Percentiles rank a stretch among this genome's conserved stretches.
Conservation (phyloP, 2,329 filamentous ascomycete species). For the Plenodomus lindquistii region DNA sequence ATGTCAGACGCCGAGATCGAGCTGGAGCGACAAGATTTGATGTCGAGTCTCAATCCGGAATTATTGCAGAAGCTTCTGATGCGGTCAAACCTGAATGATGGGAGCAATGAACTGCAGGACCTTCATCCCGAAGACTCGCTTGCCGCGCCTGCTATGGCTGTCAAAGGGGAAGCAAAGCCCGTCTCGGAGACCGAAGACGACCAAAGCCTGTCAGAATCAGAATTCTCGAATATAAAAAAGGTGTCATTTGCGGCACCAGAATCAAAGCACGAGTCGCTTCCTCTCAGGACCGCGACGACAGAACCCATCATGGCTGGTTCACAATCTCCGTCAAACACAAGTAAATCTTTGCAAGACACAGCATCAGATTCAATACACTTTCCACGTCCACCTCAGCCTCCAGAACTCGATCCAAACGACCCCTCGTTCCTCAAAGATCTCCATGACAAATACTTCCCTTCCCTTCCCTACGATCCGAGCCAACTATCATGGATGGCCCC, state of each 20-base stretch:
- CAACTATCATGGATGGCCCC: slow-evolving; percentile 90
- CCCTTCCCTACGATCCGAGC: slow-evolving; percentile 79
- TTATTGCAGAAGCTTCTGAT: slow-evolving; percentile 77
- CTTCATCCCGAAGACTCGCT: slow-evolving; percentile 20
- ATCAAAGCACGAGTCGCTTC: slow-evolving; percentile 6
- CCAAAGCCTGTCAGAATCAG: background rate
- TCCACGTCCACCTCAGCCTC: slow-evolving; percentile 58
- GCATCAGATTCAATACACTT: slow-evolving; percentile 68
- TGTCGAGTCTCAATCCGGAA: slow-evolving; percentile 73
- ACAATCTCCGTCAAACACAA: slow-evolving; percentile 40
- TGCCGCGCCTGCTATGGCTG: slow-evolving; percentile 10
- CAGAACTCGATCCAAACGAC: slow-evolving; percentile 80
- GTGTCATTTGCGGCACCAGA: slow-evolving; percentile 39
- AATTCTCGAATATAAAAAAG: slow-evolving; percentile 29
- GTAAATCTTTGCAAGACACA: slow-evolving; percentile 46
- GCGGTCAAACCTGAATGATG: slow-evolving; percentile 75
- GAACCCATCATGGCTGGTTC: background rate
- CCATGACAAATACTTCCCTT: slow-evolving; percentile 91
- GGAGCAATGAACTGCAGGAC: slow-evolving; percentile 49
- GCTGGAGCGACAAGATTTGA: slow-evolving; percentile 77
- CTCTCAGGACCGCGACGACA: slow-evolving; percentile 4
- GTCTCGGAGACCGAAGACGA: background rate
- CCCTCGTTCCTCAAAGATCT: slow-evolving; percentile 82
- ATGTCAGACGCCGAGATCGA: slow-evolving; percentile 87
- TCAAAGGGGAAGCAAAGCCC: slow-evolving; percentile 12